Evolutionary conservation across 1,284 basidiomycete genomes (phyloP).

Genomic region (Tausonia pullulans): DNA sequence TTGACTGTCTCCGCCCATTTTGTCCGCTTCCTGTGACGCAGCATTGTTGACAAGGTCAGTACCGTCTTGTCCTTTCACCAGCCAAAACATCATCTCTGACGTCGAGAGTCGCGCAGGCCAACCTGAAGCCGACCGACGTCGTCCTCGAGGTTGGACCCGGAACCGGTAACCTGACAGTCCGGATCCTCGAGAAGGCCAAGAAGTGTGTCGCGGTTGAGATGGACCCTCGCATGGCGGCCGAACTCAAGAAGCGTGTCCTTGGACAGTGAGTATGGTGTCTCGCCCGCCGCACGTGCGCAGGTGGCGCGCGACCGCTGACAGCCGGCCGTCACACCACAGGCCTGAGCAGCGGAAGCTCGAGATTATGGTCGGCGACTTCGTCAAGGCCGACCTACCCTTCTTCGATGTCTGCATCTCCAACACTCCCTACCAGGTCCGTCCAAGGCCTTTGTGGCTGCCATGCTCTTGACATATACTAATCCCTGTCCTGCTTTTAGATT

Average conservation of each 20-base stretch:
- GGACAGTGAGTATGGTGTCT: slow-evolving; percentile 70
- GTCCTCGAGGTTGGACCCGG: slow-evolving; percentile 97
- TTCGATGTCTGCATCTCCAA: slow-evolving; percentile 99
- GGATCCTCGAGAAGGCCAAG: slow-evolving; percentile 88
- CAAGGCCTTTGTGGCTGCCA: not conserved
- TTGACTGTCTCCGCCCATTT: not conserved
- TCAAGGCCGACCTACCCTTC: slow-evolving; percentile 91
- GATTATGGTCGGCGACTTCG: slow-evolving; percentile 91
- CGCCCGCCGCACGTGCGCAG: not conserved
- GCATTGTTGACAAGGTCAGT: slow-evolving; percentile 63
- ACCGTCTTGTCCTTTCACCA: not conserved
- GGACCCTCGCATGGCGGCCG: slow-evolving; percentile 98
- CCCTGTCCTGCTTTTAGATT: slow-evolving; percentile 42
- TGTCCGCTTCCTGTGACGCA: slow-evolving; percentile 25
- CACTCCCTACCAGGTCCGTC: slow-evolving; percentile 77
- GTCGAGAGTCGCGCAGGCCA: slow-evolving; percentile 49
- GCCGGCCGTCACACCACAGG: slow-evolving; percentile 36
- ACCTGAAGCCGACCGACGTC: slow-evolving; percentile 84
- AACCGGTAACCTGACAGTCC: slow-evolving; percentile 91
- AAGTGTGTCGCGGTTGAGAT: slow-evolving; percentile 91
- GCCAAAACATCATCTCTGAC: not conserved
- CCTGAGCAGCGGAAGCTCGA: slow-evolving; percentile 91
- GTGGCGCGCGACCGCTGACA: not conserved
- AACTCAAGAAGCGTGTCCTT: slow-evolving; percentile 92
- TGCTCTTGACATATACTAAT: not conserved